Evolutionary conservation across 1,284 basidiomycete species (phyloP).

Genomic region (Tremellales sp.): DNA sequence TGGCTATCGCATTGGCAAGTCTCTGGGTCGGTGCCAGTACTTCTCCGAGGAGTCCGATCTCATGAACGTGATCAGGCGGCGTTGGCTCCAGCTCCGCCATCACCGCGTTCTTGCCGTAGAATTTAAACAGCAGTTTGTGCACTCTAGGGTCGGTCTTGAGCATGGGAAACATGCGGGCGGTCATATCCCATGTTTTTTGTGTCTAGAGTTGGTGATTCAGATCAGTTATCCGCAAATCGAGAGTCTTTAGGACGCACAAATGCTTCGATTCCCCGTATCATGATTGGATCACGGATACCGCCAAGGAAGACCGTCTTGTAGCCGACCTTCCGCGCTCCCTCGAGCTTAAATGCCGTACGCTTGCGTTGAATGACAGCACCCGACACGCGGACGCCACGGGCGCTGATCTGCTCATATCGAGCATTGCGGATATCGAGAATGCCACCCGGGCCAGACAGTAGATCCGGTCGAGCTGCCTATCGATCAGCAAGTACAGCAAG

Average conservation of each 20-base stretch:
- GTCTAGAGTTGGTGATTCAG: not conserved
- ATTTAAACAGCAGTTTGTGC: slow-evolving; percentile 1
- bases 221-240: no score
- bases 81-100: slow-evolving; percentile 8
- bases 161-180: slow-evolving; percentile 3
- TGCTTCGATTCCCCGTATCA: slow-evolving; percentile 5
- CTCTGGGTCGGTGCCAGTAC: slow-evolving; percentile 5
- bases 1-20: slow-evolving; percentile 5
- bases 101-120: slow-evolving; percentile 10
- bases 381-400: slow-evolving; percentile 1
- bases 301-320: slow-evolving; percentile 6
- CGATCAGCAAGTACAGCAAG: not conserved
- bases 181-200: not conserved
- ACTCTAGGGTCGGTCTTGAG: slow-evolving; percentile 1
- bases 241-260: not conserved
- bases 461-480: slow-evolving; percentile 4
- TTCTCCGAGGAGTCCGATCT: slow-evolving; percentile 7
- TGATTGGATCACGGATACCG: slow-evolving; percentile 12
- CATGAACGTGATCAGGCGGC: not conserved
- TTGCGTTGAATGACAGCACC: slow-evolving; percentile 2
- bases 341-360: slow-evolving; percentile 4
- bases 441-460: slow-evolving; percentile 8
- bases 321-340: slow-evolving; percentile 6
- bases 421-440: slow-evolving; percentile 1
- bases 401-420: slow-evolving; percentile 1